Conservation (phyloP, 352 stramenopile species). For the Pythium graminicola region DNA sequence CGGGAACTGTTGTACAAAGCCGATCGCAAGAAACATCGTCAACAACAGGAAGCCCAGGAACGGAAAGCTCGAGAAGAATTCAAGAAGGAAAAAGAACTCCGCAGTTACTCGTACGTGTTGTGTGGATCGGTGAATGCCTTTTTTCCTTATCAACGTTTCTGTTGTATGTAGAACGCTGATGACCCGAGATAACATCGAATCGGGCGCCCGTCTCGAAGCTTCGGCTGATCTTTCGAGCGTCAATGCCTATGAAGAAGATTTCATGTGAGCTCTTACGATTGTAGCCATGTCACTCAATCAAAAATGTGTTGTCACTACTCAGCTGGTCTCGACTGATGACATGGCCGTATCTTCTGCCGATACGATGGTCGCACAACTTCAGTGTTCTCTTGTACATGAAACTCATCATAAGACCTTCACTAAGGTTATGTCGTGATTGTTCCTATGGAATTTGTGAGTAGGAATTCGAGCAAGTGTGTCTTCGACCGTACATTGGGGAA, state of each 20-base stretch:
- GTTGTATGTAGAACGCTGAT: constrained; percentile 38
- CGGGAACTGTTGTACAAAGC: constrained; percentile 65
- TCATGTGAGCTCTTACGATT: constrained; percentile 40
- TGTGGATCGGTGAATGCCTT: neutral
- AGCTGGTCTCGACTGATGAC: neutral
- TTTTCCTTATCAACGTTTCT: neutral
- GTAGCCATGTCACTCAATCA: neutral
- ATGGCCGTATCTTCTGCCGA: too few species aligned
- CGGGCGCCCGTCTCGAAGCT: constrained; percentile 33
- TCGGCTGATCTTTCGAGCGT: constrained; percentile 52
- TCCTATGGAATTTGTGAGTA: too few species aligned
- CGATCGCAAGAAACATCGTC: constrained; percentile 62
- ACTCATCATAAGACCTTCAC: too few species aligned
- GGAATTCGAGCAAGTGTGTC: too few species aligned
- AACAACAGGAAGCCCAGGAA: constrained; percentile 43
- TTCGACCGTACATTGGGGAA: too few species aligned
- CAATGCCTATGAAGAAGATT: constrained; percentile 75
- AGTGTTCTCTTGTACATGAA: too few species aligned
- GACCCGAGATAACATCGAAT: constrained; percentile 61
- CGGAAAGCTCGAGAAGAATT: constrained; percentile 49
- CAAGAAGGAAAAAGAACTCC: constrained; percentile 68
- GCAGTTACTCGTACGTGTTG: constrained; percentile 60
- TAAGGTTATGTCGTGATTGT: too few species aligned
- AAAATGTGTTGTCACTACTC: constrained; percentile 6
- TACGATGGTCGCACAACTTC: too few species aligned